These are phyloP conservation scores for Candida silvicultrix DNA, from an alignment of 805 yeast species.

Conservation along the genomic window DNA sequence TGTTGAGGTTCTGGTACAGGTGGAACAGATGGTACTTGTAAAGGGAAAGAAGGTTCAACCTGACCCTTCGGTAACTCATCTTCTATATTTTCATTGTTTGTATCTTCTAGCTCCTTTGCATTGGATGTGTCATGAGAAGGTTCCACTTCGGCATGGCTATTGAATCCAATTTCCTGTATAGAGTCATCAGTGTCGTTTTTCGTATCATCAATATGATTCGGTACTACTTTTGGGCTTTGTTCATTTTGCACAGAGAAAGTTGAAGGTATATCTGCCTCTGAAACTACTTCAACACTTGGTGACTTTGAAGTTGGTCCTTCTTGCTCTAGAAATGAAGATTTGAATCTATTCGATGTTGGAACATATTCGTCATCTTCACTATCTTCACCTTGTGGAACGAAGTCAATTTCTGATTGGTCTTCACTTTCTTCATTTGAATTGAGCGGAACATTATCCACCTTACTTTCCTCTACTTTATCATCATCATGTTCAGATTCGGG, in stretches of 20 bases:
- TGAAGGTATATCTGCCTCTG: neutral
- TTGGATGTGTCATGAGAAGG: neutral
- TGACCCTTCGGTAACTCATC: neutral
- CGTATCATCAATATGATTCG: neutral
- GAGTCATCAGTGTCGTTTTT: neutral
- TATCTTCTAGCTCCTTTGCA: neutral
- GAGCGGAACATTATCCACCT: neutral
- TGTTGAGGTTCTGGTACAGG: neutral
- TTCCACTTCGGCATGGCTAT: neutral
- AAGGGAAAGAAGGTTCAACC: neutral
- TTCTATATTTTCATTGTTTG: neutral
- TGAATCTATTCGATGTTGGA: neutral
- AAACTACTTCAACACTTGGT: conserved; percentile 1
- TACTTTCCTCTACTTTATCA: neutral
- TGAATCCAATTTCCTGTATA: neutral
- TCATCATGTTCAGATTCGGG: neutral
- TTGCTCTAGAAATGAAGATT: conserved; percentile 1
- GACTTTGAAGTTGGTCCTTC: neutral
- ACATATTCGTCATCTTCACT: conserved; percentile 3
- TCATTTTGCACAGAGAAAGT: neutral
- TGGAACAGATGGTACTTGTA: neutral
- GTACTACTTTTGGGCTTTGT: neutral
- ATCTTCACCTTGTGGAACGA: conserved; percentile 1
- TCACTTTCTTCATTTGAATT: too few relatives aligned
- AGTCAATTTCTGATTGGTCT: neutral